Percentiles rank a stretch among this genome's conserved stretches.
Evolutionary conservation across 1,284 basidiomycete genomes (phyloP).

Genomic region (Leucoagaricus sp.): DNA sequence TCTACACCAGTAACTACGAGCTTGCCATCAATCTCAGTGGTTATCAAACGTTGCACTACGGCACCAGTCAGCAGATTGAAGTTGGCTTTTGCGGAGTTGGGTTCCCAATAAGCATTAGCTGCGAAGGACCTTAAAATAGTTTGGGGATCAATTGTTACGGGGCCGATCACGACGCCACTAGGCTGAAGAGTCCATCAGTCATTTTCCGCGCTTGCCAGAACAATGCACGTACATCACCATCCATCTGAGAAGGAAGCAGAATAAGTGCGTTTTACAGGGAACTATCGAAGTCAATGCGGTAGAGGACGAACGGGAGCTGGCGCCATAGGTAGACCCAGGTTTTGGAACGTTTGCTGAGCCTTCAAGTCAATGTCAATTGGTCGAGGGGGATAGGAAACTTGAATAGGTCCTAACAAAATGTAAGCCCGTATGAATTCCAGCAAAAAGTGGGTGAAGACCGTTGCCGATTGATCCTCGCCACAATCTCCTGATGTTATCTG

Average conservation of each 20-base stretch:
- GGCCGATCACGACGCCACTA: not conserved
- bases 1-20: slow-evolving; percentile 16
- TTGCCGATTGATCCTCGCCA: not conserved
- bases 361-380: not conserved
- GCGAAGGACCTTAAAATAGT: slow-evolving; percentile 14
- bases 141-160: slow-evolving; percentile 13
- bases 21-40: slow-evolving; percentile 10
- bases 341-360: not conserved
- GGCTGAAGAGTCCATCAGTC: not conserved
- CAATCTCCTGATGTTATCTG: not conserved
- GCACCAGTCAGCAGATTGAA: slow-evolving; percentile 9
- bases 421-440: no score
- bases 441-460: not conserved
- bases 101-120: slow-evolving; percentile 5
- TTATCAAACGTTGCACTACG: slow-evolving; percentile 5
- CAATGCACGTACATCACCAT: not conserved
- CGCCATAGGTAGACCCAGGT: not conserved
- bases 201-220: not conserved
- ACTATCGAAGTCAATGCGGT: no score
- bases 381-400: not conserved
- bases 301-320: not conserved
- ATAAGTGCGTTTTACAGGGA: not conserved
- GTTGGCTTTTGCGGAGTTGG: not conserved
- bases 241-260: not conserved
- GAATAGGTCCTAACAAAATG: not conserved